phyloP scores from a whole-genome alignment of 2,329 filamentous ascomycete genomes.

The Calonectria leucothoes region DNA sequence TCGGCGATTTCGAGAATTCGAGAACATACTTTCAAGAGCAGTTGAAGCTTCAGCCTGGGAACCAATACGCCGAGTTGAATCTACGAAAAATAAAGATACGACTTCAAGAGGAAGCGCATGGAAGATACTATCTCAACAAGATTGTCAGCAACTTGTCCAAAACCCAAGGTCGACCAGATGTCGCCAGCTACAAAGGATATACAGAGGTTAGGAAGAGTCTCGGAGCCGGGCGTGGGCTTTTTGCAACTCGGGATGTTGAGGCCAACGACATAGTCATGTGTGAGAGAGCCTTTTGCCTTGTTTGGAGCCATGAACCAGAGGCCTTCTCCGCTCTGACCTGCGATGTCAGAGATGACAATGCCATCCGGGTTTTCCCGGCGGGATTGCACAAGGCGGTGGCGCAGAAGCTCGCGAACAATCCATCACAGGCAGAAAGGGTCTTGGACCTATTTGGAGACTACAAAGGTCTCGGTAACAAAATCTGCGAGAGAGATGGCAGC shows the following conservation, averaged over 20 bases:
- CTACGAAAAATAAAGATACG: conserved; percentile 35
- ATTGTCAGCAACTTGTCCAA: conserved; percentile 36
- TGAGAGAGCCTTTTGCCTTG: conserved; percentile 49
- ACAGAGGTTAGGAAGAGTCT: conserved; percentile 43
- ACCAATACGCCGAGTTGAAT: conserved; percentile 29
- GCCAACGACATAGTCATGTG: conserved; percentile 46
- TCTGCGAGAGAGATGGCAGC: conserved; percentile 38
- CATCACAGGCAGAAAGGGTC: conserved; percentile 34
- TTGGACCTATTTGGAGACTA: conserved; percentile 44
- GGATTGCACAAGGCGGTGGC: conserved; percentile 45
- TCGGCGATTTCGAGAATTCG: conserved; percentile 40
- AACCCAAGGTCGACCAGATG: conserved; percentile 44
- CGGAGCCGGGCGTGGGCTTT: conserved; percentile 50
- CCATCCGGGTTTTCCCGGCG: conserved; percentile 44
- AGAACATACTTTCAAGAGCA: conserved; percentile 39
- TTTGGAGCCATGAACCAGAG: conserved; percentile 45
- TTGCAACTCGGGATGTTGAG: conserved; percentile 46
- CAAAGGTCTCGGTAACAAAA: conserved; percentile 29
- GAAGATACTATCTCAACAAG: conserved; percentile 37
- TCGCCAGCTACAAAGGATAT: conserved; percentile 41
- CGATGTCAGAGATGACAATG: conserved; percentile 42
- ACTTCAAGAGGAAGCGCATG: conserved; percentile 38
- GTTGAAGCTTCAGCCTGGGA: conserved; percentile 37
- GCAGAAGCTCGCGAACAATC: conserved; percentile 42
- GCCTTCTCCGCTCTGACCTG: conserved; percentile 46